Evolutionary conservation across 441 rosid genomes (phyloP), one percentile per base, ranked within the genome.

Genomic region (Erysimum pusillum): DNA sequence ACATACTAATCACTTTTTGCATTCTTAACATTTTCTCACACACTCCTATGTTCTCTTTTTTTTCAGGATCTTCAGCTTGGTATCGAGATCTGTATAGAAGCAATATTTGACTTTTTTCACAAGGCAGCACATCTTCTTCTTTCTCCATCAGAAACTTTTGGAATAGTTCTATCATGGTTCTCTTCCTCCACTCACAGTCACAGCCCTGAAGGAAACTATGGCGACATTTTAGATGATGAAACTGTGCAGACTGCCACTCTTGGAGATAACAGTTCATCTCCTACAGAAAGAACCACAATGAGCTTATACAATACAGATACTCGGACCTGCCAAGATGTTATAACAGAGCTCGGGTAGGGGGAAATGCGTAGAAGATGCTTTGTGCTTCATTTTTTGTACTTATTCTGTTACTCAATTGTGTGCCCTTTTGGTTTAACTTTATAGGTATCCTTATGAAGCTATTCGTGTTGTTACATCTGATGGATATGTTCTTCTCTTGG

Each of bases 361-460:
- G 17, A 32, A 51, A 18, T 31, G 6, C 9, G 3, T 52, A 14
- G 22, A 64, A 54, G 56, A 32, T 36, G 64, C 38, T 56, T 32
- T 31, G 4, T 45, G 36, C 13, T 25, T 39, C 31, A 35, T 25
- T 62, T 28, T 20, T 34, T 45, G 25, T 7, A 22, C 52, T 68
- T 28, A 28, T 20, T 18, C 69, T 78, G 49, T 65, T 63, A 13
- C 15, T 56, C 45, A 46, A 45, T 51, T 74, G 0, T n/a, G 11
- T 62, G 7, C 67, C 25, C 20, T 7, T 44, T 70, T n/a, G 59
- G 39, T 46, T 35, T 22, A 63, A 25, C 48, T 28, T 62, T 31
- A 25, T 69, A 77, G 99, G 86, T 96, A 96, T 78, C 99, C 98
- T 14, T 96, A 93, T 73, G 99, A 93, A 89, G 97, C 98, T 56